Base-by-base conservation (phyloP, 768 basidiomycete species). In the Boletus subcaerulescens region DNA sequence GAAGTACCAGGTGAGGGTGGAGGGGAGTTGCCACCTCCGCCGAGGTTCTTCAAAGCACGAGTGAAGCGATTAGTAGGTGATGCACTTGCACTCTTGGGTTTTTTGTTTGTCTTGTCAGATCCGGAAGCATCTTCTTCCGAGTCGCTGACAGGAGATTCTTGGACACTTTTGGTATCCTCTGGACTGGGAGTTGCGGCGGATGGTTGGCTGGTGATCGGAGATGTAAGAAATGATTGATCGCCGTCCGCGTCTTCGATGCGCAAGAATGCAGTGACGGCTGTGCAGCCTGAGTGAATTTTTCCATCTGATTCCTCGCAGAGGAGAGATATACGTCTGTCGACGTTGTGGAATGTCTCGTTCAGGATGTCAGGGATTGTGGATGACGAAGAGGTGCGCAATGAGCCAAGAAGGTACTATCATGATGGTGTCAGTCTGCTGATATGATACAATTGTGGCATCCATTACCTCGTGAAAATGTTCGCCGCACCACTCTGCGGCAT, bases 401-500 rank as follows among this genome's bases (percentile, higher is more conserved):
- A 78, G 17, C 85, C 74, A 36, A 95, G 80, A 47, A 96, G 80
- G 67, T 81, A 81, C 83, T 82, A 59, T 43, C 53, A 60, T 18
- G 44, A 54, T 45, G 55, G 56, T 24, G 31, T 64, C 35, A 50
- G 45, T 52, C 20, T 44, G 50, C 29, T 22, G 33, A 41, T 20
- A 44, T 32, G 15, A 26, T 49, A 41, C 6, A 18, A 41, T 20
- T 22, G 33, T 36, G 29, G 33, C 10, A 50, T 65, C 55, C 26
- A 29, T 8, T 68, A 87, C 94, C 78, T 94, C 86, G 67, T 98
- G 94, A 73, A 99, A 99, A 70, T 98, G 86, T 62, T 81, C 78
- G 41, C 97, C 97, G 72, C 97, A 98, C 95, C 96, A 98, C 71
- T 99, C 97, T 26, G 97, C 97, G 33, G 96, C 95, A 65, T 98